Conservation (phyloP, 495 filamentous ascomycete genomes). For the Daldinia caldariorum region DNA sequence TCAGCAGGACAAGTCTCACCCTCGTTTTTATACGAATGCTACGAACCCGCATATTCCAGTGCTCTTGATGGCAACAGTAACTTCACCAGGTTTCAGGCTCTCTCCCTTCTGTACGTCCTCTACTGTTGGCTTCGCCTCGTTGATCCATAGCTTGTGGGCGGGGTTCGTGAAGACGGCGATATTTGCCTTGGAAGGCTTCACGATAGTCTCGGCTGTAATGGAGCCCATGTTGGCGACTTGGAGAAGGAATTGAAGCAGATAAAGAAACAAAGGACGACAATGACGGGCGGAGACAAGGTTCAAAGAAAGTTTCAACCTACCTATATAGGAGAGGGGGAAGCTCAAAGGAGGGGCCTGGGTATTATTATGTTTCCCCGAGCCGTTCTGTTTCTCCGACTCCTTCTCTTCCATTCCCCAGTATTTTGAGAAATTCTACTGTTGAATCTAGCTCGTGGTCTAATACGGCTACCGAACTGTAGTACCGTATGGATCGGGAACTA, state of each 20-base stretch:
- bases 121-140: constrained; percentile 75
- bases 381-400: constrained; percentile 23
- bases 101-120: constrained; percentile 78
- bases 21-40: constrained; percentile 11
- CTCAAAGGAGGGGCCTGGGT: constrained; percentile 29
- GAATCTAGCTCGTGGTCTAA: constrained; percentile 27
- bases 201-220: constrained; percentile 39
- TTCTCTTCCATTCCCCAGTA: constrained; percentile 22
- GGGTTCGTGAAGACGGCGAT: constrained; percentile 97
- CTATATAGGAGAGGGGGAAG: constrained; percentile 19
- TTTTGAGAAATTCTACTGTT: constrained; percentile 30
- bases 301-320: constrained; percentile 26
- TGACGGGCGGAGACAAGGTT: constrained; percentile 1
- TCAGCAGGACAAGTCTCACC: constrained; percentile 41
- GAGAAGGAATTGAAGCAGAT: constrained; percentile 1
- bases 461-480: constrained; percentile 31
- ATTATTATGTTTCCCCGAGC: constrained; percentile 35
- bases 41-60: constrained; percentile 92
- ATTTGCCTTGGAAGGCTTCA: constrained; percentile 72
- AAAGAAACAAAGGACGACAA: constrained; percentile 4
- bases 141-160: constrained; percentile 89
- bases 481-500: constrained; percentile 30
- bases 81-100: constrained; percentile 79
- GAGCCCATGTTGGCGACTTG: constrained; percentile 43
- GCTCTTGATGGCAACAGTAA: constrained; percentile 84